Percentiles rank a stretch among this genome's conserved stretches.
Evolutionary conservation across 2,329 filamentous ascomycete species (phyloP).

Genomic region (Microdochium bolleyi): DNA sequence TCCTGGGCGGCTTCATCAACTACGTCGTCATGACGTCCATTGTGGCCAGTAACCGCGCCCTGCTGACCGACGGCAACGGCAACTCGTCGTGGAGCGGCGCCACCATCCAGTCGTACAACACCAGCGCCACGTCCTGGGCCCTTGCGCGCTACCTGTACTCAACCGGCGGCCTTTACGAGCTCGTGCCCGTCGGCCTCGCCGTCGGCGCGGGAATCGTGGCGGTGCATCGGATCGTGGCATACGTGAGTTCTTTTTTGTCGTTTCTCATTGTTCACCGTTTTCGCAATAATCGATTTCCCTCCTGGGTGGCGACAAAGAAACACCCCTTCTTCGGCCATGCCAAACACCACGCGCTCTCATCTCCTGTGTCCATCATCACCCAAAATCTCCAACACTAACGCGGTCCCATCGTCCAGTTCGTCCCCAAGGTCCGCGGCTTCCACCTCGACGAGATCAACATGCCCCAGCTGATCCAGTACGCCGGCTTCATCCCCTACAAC

Average conservation of each 20-base stretch:
- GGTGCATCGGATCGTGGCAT: conserved; percentile 31
- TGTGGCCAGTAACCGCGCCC: conserved; percentile 35
- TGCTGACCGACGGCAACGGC: conserved; percentile 36
- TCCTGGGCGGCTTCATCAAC: conserved; percentile 45
- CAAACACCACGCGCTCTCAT: background rate
- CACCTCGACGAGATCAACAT: conserved; percentile 37
- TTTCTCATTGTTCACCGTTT: conserved; percentile 2
- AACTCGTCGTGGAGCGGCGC: conserved; percentile 45
- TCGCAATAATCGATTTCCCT: too few species aligned
- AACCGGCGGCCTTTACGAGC: conserved; percentile 28
- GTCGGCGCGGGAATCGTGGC: conserved; percentile 36
- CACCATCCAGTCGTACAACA: conserved; percentile 39
- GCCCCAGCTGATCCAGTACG: conserved; percentile 45
- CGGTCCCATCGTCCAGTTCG: conserved; percentile 22
- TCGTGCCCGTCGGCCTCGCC: conserved; percentile 41
- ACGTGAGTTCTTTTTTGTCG: conserved; percentile 19
- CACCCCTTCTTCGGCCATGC: too few species aligned
- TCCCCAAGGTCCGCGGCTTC: conserved; percentile 35
- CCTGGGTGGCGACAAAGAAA: too few species aligned
- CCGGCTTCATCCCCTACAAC: conserved; percentile 47
- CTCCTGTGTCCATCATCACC: background rate
- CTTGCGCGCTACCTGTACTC: conserved; percentile 46
- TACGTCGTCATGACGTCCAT: conserved; percentile 49
- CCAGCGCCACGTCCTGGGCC: conserved; percentile 39
- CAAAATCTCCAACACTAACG: background rate